Evolutionary conservation across 306 rosid species (phyloP), one percentile per base, ranked within the genome.

Genomic region (Ammopiptanthus mongolicus): DNA sequence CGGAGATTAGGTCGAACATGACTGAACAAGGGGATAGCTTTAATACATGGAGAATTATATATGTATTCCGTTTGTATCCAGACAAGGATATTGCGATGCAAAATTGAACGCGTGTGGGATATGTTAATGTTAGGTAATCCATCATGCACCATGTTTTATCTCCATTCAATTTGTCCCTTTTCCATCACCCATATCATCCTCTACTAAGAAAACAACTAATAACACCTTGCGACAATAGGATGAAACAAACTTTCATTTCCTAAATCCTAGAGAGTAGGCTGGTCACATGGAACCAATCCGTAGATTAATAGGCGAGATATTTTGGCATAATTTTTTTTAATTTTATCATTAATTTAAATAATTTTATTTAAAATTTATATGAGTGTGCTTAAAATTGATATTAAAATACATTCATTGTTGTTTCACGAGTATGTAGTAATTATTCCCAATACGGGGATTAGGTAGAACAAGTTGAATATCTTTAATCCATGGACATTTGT

Each of bases 21-120:
- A n/a, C n/a, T n/a, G n/a, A n/a, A n/a, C n/a, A 37, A 11, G 7
- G 42, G 42, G 42, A 8, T 37, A 37, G 1, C 42, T 37, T 37
- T 3, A 37, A 37, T 36, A 36, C 10, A 36, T 7, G 42, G 42
- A 8, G 2, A 37, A 37, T 37, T 37, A 25, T 25, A 65, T 48
- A 28, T 34, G 50, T 70, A 75, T 86, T 85, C 89, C 87, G 81
- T 14, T 12, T 59, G 73, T n/a, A 68, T 68, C 3, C 8, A 73
- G 91, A 89, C 98, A 87, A 87, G 33, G 47, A 25, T 76, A 64
- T 82, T 18, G 88, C 83, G 80, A 76, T 62, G 68, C 5, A 65
- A 81, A 78, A 80, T 47, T 39, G 79, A 79, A 78, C 47, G 74
- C 71, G 81, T 71, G 80, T 58, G 70, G 74, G 48, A 76, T 65